Conservation (phyloP, 1,284 basidiomycete genomes). For the Ustilago curta region DNA sequence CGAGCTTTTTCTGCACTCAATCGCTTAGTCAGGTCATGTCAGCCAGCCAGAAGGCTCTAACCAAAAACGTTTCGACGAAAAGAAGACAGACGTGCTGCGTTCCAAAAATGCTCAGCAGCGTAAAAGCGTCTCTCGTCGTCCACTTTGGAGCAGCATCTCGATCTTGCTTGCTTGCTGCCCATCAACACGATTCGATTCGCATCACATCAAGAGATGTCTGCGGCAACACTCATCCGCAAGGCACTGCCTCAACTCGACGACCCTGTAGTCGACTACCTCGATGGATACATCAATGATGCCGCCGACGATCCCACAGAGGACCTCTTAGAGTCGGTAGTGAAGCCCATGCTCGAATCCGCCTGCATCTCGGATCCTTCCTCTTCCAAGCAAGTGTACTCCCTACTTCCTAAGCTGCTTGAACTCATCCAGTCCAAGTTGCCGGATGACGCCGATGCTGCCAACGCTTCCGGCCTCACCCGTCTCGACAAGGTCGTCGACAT, state of each 20-base stretch:
- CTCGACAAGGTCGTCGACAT: slow-evolving; percentile 96
- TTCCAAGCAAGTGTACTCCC: slow-evolving; percentile 42
- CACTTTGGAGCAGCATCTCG: not conserved
- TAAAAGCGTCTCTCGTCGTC: not conserved
- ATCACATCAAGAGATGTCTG: slow-evolving; percentile 67
- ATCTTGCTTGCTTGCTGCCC: not conserved
- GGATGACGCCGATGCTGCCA: slow-evolving; percentile 70
- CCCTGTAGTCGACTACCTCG: slow-evolving; percentile 90
- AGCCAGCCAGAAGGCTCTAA: not conserved
- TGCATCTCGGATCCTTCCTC: slow-evolving; percentile 57
- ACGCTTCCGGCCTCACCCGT: slow-evolving; percentile 63
- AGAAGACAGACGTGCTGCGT: too few species aligned
- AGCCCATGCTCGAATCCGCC: slow-evolving; percentile 66
- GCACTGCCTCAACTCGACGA: slow-evolving; percentile 90
- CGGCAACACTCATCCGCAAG: slow-evolving; percentile 80
- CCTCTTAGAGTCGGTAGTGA: slow-evolving; percentile 60
- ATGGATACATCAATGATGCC: slow-evolving; percentile 91
- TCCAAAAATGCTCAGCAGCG: not conserved
- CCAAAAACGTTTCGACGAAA: not conserved
- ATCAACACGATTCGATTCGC: not conserved
- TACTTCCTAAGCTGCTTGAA: slow-evolving; percentile 55
- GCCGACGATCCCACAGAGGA: slow-evolving; percentile 70
- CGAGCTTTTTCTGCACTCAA: not conserved
- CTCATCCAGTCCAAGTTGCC: slow-evolving; percentile 62
- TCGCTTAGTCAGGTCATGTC: not conserved